Evolutionary conservation across 2,329 filamentous ascomycete species (phyloP), one percentile per base, ranked within the genome.

Genomic region (Metarhizium humberi): DNA sequence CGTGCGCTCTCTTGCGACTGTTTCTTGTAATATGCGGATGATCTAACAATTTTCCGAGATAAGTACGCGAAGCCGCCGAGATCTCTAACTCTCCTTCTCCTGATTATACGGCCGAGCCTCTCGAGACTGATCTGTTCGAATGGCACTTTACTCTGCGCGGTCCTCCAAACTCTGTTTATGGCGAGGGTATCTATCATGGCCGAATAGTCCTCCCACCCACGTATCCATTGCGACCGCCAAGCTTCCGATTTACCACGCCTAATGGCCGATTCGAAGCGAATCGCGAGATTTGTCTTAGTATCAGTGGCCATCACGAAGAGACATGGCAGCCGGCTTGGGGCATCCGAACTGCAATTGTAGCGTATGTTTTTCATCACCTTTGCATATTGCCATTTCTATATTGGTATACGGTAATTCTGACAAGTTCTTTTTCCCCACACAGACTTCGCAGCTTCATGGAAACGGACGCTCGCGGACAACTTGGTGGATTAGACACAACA

Each of bases 291-390:
- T 99, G 94, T 68, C 82, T 99, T 16, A 90, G 84, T 64, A 99
- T 97, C 65, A 89, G 84, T 53, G 92, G 92, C 2, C 92, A 96
- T 71, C 94, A 99, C 73, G 94, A 97, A 70, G 94, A 97, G 75
- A 95, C 90, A 16, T 99, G 94, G 94, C 92, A 96, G 78, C 94
- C 94, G 0, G 94, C 94, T 0, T 99, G 94, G 94, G 94, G 94
- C 0, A 87, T 99, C 10, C 81, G 94, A 57, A 97, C 94, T 4
- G 92, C 94, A 16, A 74, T 99, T 6, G 81, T 85, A 46, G 83
- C 83, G 73, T 75, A 67, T 43, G 69, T 63, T 13, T 63, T 13
- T n/a, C 32, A 40, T 40, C 14, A 11, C 25, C 42, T 11, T 1
- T 5, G 30, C 6, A 48, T 4, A 10, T n/a, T 3, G 6, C 42